Conservation (phyloP, 176 grass and related monocot genomes). For the Puya raimondii region DNA sequence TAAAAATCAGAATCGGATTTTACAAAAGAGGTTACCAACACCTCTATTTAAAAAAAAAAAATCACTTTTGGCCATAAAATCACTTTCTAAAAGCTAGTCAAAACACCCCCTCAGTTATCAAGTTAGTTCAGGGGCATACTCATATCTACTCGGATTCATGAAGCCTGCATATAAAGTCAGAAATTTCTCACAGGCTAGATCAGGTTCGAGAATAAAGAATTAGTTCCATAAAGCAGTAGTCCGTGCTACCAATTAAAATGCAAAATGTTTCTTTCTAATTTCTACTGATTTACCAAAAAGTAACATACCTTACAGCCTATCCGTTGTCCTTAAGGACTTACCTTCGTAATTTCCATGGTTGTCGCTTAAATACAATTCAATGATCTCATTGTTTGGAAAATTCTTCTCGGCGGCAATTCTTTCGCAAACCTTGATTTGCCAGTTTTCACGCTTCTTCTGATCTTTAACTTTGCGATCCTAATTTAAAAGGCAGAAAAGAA, state of each 20-base stretch:
- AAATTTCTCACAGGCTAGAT: too few relatives aligned
- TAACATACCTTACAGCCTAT: background rate
- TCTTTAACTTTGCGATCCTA: slow-evolving; percentile 53
- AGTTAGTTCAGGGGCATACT: too few relatives aligned
- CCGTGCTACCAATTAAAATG: background rate
- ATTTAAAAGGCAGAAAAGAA: slow-evolving; percentile 17
- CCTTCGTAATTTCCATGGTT: slow-evolving; percentile 43
- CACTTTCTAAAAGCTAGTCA: too few relatives aligned
- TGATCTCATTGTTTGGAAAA: slow-evolving; percentile 87
- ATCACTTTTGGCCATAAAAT: too few relatives aligned
- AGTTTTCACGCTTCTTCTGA: slow-evolving; percentile 60
- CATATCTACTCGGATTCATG: too few relatives aligned
- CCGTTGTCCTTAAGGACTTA: slow-evolving; percentile 12
- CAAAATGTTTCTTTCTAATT: background rate
- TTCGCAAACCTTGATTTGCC: slow-evolving; percentile 73
- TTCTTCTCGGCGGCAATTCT: slow-evolving; percentile 65
- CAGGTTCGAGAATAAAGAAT: too few relatives aligned
- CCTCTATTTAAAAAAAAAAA: too few relatives aligned
- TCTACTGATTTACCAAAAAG: background rate
- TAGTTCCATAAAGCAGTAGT: background rate
- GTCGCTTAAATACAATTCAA: slow-evolving; percentile 66
- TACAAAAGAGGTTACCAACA: too few relatives aligned
- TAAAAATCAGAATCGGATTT: too few relatives aligned
- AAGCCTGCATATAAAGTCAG: too few relatives aligned
- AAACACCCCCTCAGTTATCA: too few relatives aligned